These are phyloP conservation scores for Aspergillus tanneri DNA, from an alignment of 2,329 filamentous ascomycete genomes.

Conservation along the genomic window DNA sequence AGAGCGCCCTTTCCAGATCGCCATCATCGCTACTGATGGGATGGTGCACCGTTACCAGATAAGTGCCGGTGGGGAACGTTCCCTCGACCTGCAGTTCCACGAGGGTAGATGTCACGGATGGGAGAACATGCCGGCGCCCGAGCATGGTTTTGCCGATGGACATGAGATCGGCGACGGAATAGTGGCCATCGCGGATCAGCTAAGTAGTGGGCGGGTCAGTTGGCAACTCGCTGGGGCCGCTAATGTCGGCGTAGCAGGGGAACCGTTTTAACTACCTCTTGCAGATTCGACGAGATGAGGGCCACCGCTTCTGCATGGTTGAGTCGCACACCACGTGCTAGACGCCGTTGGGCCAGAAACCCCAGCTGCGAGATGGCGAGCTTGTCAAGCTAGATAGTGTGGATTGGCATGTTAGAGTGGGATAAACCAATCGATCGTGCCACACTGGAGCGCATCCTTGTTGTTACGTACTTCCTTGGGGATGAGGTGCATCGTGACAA, in stretches of 20 bases:
- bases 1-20: slow-evolving; percentile 80
- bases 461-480: slow-evolving; percentile 44
- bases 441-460: background rate
- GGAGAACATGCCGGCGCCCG: slow-evolving; percentile 85
- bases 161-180: slow-evolving; percentile 93
- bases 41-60: slow-evolving; percentile 90
- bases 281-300: slow-evolving; percentile 77
- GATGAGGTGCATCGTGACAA: slow-evolving; percentile 49
- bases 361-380: slow-evolving; percentile 88
- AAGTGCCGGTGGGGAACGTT: slow-evolving; percentile 86
- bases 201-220: slow-evolving; percentile 28
- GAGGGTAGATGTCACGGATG: slow-evolving; percentile 75
- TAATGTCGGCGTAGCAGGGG: slow-evolving; percentile 8
- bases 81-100: slow-evolving; percentile 89
- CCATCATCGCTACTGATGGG: slow-evolving; percentile 85
- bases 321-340: slow-evolving; percentile 82
- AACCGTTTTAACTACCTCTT: slow-evolving; percentile 60
- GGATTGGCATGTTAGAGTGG: background rate
- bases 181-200: slow-evolving; percentile 93
- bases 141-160: slow-evolving; percentile 86
- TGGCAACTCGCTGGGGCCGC: too few relatives aligned
- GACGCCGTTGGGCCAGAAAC: slow-evolving; percentile 78
- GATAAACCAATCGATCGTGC: too few relatives aligned
- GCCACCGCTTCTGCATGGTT: slow-evolving; percentile 83
- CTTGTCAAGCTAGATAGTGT: slow-evolving; percentile 75